Base-by-base conservation (phyloP, 495 filamentous ascomycete genomes). In the Penicillium fimorum region DNA sequence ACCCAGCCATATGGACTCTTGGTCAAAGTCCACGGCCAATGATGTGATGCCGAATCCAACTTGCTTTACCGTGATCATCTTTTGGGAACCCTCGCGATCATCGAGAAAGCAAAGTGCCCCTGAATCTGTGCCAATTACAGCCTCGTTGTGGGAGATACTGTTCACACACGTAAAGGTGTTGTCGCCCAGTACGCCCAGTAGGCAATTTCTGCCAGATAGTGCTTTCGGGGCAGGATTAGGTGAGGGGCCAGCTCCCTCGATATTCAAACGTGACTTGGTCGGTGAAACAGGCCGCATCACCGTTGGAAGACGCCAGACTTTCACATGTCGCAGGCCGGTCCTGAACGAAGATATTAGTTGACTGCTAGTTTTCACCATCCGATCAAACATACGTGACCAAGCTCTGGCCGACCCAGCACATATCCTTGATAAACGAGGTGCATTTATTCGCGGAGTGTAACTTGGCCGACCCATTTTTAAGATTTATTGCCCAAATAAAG, bases 401-500 rank as follows among this genome's bases (percentile, higher is more conserved):
- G 33, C 69, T 79, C 50, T 76, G 79, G 17, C 92, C 91, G 69
- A 96, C 82, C 93, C 94, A 98, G 50, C 88, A 84, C 80, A 96
- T 93, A 29, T 85, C 83, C 38, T 85, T 87, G 61, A 96, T 77
- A 43, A 82, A 84, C 17, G 88, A 87, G 25, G 91, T 97, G 73
- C 94, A 97, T 69, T 94, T 92, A 67, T 96, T 97, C 64, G 90
- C 93, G 32, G 92, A 91, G 69, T 95, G 90, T 40, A 98, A 75
- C 64, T 79, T 90, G 20, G 90, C 88, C n/a, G 85, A 79, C 8
- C 93, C 94, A n/a, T 82, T 94, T 45, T 86, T 87, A 24, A 86
- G 68, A 58, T 92, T 90, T 57, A 97, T 83, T 40, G 82, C 81
- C 91, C 94, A 98, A 41, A 97, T 79, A 60, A 94, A 92, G 25